Evolutionary conservation across 208 protist species (phyloP).

Genomic region (Herpetomonas tarakana): DNA sequence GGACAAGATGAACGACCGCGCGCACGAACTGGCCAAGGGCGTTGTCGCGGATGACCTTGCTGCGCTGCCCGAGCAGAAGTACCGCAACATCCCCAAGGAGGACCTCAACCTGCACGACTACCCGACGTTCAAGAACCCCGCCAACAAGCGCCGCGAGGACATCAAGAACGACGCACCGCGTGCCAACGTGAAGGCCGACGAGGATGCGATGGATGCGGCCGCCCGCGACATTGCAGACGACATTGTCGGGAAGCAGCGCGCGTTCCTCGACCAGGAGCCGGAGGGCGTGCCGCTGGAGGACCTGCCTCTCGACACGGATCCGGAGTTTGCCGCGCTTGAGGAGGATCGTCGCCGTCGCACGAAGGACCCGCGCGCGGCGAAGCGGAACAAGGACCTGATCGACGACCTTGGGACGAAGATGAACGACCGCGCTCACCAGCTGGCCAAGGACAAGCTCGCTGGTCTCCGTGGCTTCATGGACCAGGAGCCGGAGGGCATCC

Average conservation of each 20-base stretch:
- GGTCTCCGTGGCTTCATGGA: conserved; percentile 72
- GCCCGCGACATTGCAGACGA: conserved; percentile 66
- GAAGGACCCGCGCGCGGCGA: conserved; percentile 56
- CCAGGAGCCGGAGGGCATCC: conserved; percentile 63
- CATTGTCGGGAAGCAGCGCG: conserved; percentile 52
- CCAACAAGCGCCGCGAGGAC: conserved; percentile 42
- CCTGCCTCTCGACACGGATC: conserved; percentile 73
- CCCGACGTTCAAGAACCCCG: conserved; percentile 54
- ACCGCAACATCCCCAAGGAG: conserved; percentile 68
- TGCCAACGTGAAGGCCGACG: conserved; percentile 24
- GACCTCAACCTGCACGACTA: conserved; percentile 70
- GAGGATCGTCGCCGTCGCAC: conserved; percentile 47
- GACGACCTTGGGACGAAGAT: conserved; percentile 63
- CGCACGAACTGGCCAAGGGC: conserved; percentile 54
- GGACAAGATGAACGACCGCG: conserved; percentile 77
- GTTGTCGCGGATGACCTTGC: conserved; percentile 61
- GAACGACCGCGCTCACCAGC: conserved; percentile 56
- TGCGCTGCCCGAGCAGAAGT: conserved; percentile 36
- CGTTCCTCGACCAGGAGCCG: conserved; percentile 74
- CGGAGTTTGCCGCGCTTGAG: conserved; percentile 73
- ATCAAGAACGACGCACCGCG: conserved; percentile 6
- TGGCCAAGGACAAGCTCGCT: conserved; percentile 61
- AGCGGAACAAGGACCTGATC: conserved; percentile 69
- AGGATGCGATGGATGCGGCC: conserved; percentile 59
- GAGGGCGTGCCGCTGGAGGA: conserved; percentile 73